A percentile compares a stretch with the other conserved stretches of the same genome.
Conservation (phyloP, 805 yeast species). For the Saccharomycopsis sp. region DNA sequence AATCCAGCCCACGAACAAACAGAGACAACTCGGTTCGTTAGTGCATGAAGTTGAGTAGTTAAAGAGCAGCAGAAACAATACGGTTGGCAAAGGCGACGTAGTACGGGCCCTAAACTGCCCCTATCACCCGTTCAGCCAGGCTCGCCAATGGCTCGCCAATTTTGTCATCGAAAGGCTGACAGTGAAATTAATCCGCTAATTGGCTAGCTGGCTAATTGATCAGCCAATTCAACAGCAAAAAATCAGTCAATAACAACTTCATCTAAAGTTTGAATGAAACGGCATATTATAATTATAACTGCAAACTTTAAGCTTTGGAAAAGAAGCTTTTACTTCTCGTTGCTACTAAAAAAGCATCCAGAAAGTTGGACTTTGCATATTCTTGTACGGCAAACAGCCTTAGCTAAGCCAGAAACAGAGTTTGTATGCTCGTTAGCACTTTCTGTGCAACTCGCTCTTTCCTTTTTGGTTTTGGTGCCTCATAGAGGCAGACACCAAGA, state of each 20-base stretch:
- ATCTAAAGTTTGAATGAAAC: background rate
- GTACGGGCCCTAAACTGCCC: too few relatives aligned
- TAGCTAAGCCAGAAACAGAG: background rate
- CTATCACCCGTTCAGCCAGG: background rate
- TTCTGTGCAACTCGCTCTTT: background rate
- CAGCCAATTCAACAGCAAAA: background rate
- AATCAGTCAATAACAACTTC: background rate
- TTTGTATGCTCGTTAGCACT: background rate
- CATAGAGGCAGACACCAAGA: background rate
- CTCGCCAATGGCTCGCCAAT: background rate
- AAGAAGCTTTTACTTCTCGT: background rate
- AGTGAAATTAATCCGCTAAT: background rate
- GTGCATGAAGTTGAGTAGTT: too few relatives aligned
- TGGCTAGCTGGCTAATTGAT: background rate
- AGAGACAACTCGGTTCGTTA: too few relatives aligned
- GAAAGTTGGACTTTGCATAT: background rate
- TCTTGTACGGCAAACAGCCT: background rate
- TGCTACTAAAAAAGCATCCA: too few relatives aligned
- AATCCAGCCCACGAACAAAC: too few relatives aligned
- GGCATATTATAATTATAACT: background rate
- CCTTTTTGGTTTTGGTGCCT: background rate
- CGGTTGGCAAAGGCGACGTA: background rate
- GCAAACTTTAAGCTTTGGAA: background rate
- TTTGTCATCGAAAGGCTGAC: background rate
- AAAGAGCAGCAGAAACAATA: background rate